Evolutionary conservation across 1,284 basidiomycete species (phyloP).

Genomic region (Jaminaea rosea): DNA sequence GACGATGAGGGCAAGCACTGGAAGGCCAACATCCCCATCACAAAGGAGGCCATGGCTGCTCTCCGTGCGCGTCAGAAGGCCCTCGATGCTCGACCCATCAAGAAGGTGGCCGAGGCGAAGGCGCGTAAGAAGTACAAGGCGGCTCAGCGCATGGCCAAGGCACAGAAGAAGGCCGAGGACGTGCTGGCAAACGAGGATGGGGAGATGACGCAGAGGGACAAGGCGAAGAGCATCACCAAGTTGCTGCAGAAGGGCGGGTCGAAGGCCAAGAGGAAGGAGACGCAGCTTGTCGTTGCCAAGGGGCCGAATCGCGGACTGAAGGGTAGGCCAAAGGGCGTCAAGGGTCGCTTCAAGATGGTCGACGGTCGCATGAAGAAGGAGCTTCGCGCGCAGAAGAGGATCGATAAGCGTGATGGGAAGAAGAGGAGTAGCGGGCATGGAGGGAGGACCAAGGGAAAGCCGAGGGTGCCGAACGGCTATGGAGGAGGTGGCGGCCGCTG

Average conservation of each 20-base stretch:
- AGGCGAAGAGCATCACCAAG: constrained; percentile 86
- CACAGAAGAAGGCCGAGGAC: constrained; percentile 91
- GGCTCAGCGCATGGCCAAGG: constrained; percentile 74
- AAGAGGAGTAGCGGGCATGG: too few relatives aligned
- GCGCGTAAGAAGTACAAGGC: constrained; percentile 92
- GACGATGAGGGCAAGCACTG: constrained; percentile 92
- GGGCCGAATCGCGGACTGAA: constrained; percentile 80
- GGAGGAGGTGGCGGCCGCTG: too few relatives aligned
- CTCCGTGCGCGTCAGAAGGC: constrained; percentile 84
- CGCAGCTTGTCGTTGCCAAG: constrained; percentile 84
- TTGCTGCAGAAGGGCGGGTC: constrained; percentile 63
- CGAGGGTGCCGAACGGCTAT: constrained; percentile 31
- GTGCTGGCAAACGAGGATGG: constrained; percentile 82
- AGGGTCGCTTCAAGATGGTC: constrained; percentile 55
- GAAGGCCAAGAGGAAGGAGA: constrained; percentile 60
- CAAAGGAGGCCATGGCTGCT: constrained; percentile 83
- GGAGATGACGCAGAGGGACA: constrained; percentile 70
- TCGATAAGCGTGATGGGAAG: constrained; percentile 41
- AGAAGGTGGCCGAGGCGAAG: constrained; percentile 98
- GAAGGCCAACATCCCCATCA: constrained; percentile 88
- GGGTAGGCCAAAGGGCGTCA: constrained; percentile 90
- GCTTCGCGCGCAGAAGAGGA: constrained; percentile 38
- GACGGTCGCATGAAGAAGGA: constrained; percentile 46
- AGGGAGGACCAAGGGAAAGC: constrained; percentile 20
- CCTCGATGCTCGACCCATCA: constrained; percentile 92